Base-by-base conservation (phyloP, 2,329 filamentous ascomycete species). In the Pyricularia grisea region DNA sequence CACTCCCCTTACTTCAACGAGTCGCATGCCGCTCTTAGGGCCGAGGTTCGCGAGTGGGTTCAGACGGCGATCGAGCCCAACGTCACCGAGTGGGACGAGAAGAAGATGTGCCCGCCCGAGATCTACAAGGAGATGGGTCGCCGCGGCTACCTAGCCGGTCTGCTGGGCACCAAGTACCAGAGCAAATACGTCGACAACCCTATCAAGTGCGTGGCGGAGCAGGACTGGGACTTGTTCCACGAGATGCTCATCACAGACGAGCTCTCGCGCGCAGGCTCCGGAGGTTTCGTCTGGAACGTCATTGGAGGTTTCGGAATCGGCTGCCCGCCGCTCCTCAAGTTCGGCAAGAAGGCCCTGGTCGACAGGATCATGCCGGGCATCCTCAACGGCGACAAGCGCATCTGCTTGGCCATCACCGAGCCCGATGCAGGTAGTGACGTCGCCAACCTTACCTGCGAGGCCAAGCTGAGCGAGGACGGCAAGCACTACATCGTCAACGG, bases 401-500 rank as follows among this genome's bases (percentile, higher is more conserved):
- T 99, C 77, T 99, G 95, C 80, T 83, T 99, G 71, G 95, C 95
- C 74, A 97, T 99, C 75, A 99, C 95, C 0, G 95, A 99, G 82
- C 95, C 91, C 71, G 94, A 98, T 81, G 95, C 94, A 14, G 95
- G 95, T 64, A 93, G 89, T 73, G 95, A 99, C 78, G 95, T 99
- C 11, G 95, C 95, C 70, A 98, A 97, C 81, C 79, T 99, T 73
- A 95, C 90, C 17, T 98, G 94, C 79, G 94, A 98, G 84, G 95
- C 95, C 30, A 97, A 97, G 85, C 86, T 98, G 70, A 92, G 87
- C 72, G 92, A 95, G 74, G 95, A 99, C 75, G 95, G 95, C 76
- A 98, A 98, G 85, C 93, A 98, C 83, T 99, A 96, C 81, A 98
- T 98, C 74, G 95, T 99, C 81, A 99, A 98, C 77, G 95, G 95